phyloP scores from a whole-genome alignment of 75 land plant species.

The Azolla pinnata region DNA sequence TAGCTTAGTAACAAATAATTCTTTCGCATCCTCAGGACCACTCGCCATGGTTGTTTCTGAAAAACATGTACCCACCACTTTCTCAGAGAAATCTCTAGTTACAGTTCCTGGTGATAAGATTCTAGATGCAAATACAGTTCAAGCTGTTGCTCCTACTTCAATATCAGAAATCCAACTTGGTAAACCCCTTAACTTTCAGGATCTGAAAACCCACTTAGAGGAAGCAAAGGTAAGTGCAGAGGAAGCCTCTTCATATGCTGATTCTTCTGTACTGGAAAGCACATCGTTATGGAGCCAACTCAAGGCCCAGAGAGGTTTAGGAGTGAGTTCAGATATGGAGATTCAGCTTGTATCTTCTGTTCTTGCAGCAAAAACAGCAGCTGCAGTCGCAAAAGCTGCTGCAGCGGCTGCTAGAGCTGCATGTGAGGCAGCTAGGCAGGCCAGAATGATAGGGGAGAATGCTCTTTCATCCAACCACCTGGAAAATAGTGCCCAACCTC shows the following conservation, averaged over 20 bases:
- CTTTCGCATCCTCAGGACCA: background rate
- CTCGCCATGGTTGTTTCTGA: slow-evolving; percentile 11
- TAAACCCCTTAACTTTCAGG: background rate
- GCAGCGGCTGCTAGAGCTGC: slow-evolving; percentile 81
- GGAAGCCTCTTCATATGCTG: slow-evolving; percentile 55
- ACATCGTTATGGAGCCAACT: slow-evolving; percentile 55
- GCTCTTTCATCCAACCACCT: slow-evolving; percentile 19
- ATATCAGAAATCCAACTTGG: slow-evolving; percentile 1
- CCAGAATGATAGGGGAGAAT: slow-evolving; percentile 56
- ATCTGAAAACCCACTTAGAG: slow-evolving; percentile 25
- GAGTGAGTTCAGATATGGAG: slow-evolving; percentile 38
- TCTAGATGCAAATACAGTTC: slow-evolving; percentile 6
- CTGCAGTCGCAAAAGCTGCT: slow-evolving; percentile 81
- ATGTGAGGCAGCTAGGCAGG: slow-evolving; percentile 64
- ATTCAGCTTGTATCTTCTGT: slow-evolving; percentile 58
- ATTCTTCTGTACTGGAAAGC: slow-evolving; percentile 47
- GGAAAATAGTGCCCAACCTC: background rate
- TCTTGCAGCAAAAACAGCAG: slow-evolving; percentile 66
- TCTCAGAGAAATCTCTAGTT: slow-evolving; percentile 7
- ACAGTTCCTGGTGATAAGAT: slow-evolving; percentile 4
- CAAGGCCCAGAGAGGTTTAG: slow-evolving; percentile 32
- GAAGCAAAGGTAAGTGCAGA: slow-evolving; percentile 51
- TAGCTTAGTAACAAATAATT: background rate
- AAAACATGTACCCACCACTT: background rate
- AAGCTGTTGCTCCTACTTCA: slow-evolving; percentile 6